Conservation (phyloP, 148 eudicot genomes). For the Diospyros lotus region DNA sequence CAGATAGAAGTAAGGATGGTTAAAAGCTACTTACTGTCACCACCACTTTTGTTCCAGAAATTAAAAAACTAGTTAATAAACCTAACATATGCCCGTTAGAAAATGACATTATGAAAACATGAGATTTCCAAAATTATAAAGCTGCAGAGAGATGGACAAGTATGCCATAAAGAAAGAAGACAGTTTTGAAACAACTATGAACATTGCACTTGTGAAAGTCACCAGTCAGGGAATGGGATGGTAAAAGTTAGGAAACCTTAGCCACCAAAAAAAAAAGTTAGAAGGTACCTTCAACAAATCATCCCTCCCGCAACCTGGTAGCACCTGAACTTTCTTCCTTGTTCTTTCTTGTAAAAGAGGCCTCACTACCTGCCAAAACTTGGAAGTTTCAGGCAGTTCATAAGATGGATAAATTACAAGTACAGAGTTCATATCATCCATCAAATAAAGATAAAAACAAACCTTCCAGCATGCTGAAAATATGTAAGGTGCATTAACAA, state of each 20-base stretch:
- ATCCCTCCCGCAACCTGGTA: constrained; percentile 80
- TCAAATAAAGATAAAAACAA: constrained; percentile 17
- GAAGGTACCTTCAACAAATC: constrained; percentile 73
- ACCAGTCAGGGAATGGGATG: not conserved
- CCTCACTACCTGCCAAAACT: constrained; percentile 68
- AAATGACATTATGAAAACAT: not conserved
- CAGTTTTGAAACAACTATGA: not conserved
- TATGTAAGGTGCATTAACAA: constrained; percentile 93
- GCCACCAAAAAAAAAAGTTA: not conserved
- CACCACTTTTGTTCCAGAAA: not conserved
- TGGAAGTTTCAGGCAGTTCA: not conserved
- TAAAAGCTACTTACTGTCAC: no score
- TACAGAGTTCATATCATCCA: not conserved
- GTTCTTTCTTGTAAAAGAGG: constrained; percentile 98
- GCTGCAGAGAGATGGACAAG: not conserved
- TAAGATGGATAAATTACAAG: not conserved
- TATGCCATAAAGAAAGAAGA: not conserved
- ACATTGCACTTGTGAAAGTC: not conserved
- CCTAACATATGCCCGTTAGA: not conserved
- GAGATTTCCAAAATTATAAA: not conserved
- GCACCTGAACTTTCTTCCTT: constrained; percentile 88
- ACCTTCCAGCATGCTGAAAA: constrained; percentile 99
- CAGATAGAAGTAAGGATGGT: no score
- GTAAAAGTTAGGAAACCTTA: no score
- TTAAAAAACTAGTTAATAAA: not conserved